Evolutionary conservation across 352 stramenopile species (phyloP).

Genomic region (Aphanomyces invadans): DNA sequence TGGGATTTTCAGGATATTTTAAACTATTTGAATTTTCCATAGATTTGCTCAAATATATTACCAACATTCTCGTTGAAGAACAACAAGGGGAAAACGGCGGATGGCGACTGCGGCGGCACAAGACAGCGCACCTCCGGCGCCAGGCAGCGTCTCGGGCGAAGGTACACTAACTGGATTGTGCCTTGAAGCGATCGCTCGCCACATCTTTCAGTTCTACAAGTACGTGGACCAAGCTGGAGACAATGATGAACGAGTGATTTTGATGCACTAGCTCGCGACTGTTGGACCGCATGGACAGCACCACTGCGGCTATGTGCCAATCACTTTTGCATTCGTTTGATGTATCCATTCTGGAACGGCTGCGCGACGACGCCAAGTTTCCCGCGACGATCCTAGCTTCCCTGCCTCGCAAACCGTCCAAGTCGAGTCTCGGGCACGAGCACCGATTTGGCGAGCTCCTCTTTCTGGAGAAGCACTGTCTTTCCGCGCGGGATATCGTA

Average conservation of each 20-base stretch:
- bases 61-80: too few relatives aligned
- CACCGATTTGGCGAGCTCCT: slow-evolving; percentile 3
- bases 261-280: slow-evolving; percentile 2
- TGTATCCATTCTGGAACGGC: not conserved
- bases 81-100: too few relatives aligned
- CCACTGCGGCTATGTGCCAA: slow-evolving; percentile 8
- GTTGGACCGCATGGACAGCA: not conserved
- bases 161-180: not conserved
- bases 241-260: not conserved
- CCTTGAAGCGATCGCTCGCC: not conserved
- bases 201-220: slow-evolving; percentile 24
- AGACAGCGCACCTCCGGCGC: not conserved
- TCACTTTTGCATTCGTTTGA: slow-evolving; percentile 14
- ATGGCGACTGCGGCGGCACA: not conserved
- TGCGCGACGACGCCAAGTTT: slow-evolving; percentile 11
- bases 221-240: not conserved
- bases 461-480: not conserved
- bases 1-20: not conserved
- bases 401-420: not conserved
- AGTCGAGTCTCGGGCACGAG: not conserved
- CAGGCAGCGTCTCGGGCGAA: not conserved
- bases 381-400: not conserved
- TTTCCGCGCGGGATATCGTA: slow-evolving; percentile 4
- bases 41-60: too few relatives aligned
- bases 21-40: too few relatives aligned